phyloP scores from a whole-genome alignment of 2,329 filamentous ascomycete species.

The Fusarium aywerte region DNA sequence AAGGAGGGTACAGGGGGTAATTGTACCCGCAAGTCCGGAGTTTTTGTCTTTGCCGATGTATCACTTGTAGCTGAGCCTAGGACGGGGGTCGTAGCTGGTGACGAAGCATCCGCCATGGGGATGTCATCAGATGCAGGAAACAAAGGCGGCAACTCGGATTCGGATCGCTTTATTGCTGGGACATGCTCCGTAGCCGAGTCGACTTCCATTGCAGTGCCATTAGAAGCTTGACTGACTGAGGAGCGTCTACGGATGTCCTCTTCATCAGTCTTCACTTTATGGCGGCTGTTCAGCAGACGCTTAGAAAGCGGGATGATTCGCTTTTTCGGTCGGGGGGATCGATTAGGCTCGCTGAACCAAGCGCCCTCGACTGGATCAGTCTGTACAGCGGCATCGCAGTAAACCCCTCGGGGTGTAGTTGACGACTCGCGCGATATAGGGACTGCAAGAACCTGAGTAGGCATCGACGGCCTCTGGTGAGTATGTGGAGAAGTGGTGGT shows the following conservation, averaged over 20 bases:
- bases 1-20: conserved; percentile 67
- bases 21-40: conserved; percentile 64
- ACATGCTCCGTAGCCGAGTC: conserved; percentile 53
- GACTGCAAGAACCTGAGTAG: conserved; percentile 46
- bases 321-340: conserved; percentile 56
- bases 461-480: conserved; percentile 43
- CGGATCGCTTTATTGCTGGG: conserved; percentile 29
- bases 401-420: conserved; percentile 54
- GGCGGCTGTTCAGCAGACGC: conserved; percentile 62
- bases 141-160: conserved; percentile 42
- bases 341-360: conserved; percentile 59
- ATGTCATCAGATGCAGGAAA: conserved; percentile 42
- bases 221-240: conserved; percentile 37
- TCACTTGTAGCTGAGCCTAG: conserved; percentile 28
- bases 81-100: conserved; percentile 43
- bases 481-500: conserved; percentile 56
- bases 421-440: conserved; percentile 54
- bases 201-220: conserved; percentile 54
- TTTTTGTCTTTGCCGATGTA: conserved; percentile 50
- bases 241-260: conserved; percentile 50
- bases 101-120: conserved; percentile 48
- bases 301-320: conserved; percentile 65
- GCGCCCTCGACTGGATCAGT: conserved; percentile 65
- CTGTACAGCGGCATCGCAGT: conserved; percentile 64
- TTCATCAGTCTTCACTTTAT: conserved; percentile 56